Percentiles rank a stretch among this genome's conserved stretches.
These are phyloP conservation scores for Kwoniella botswanensis DNA, from an alignment of 768 basidiomycete genomes.

Conservation along the genomic window DNA sequence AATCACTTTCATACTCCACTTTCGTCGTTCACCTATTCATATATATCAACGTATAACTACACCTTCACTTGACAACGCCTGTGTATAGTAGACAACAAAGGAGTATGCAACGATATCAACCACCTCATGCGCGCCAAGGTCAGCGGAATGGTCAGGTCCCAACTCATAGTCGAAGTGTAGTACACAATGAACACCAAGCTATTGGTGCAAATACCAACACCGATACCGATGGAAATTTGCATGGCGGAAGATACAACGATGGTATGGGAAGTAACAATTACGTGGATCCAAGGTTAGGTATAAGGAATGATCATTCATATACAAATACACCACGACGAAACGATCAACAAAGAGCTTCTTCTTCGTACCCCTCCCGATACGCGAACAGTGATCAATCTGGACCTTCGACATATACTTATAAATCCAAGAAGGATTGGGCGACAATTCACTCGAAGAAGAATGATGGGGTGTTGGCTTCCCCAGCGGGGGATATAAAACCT, in stretches of 20 bases:
- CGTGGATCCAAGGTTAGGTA: too few relatives aligned
- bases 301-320: too few relatives aligned
- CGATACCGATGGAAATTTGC: background rate
- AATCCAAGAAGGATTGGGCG: constrained; percentile 19
- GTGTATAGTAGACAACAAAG: background rate
- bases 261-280: too few relatives aligned
- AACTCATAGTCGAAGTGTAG: background rate
- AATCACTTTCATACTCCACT: too few relatives aligned
- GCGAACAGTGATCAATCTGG: background rate
- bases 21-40: too few relatives aligned
- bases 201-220: background rate
- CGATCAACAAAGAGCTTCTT: background rate
- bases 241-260: too few relatives aligned
- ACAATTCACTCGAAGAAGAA: background rate
- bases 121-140: constrained; percentile 34
- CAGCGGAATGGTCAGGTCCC: background rate
- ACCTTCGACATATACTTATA: background rate
- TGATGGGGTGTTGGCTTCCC: constrained; percentile 26
- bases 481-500: constrained; percentile 34
- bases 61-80: too few relatives aligned
- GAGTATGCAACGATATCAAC: constrained; percentile 31
- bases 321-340: too few relatives aligned
- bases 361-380: background rate
- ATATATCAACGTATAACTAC: too few relatives aligned
- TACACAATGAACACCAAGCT: background rate